Conservation (phyloP, 2,329 filamentous ascomycete species). For the Curvularia lunata region DNA sequence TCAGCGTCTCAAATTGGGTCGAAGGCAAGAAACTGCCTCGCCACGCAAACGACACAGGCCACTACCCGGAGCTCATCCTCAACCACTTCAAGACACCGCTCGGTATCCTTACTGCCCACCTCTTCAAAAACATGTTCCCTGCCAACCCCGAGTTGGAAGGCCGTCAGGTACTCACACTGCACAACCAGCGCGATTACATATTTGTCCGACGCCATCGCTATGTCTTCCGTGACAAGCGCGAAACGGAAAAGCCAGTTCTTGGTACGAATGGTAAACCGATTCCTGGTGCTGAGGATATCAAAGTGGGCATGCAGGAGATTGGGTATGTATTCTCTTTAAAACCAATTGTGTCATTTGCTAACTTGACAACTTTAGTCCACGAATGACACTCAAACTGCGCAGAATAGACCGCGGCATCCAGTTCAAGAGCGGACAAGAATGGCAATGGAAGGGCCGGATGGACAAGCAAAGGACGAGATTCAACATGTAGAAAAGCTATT, state of each 20-base stretch:
- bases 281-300: conserved; percentile 82
- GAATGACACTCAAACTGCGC: conserved; percentile 84
- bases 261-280: conserved; percentile 82
- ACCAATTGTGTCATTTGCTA: conserved; percentile 2
- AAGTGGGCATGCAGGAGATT: conserved; percentile 87
- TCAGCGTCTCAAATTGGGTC: conserved; percentile 87
- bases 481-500: conserved; percentile 67
- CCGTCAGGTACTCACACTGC: conserved; percentile 86
- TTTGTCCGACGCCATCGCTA: conserved; percentile 92
- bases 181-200: conserved; percentile 96
- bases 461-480: conserved; percentile 95
- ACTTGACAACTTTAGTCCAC: conserved; percentile 31
- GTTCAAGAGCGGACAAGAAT: conserved; percentile 78
- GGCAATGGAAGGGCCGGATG: conserved; percentile 96
- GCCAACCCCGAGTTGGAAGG: conserved; percentile 82
- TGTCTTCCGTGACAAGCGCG: conserved; percentile 85
- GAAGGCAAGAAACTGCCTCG: conserved; percentile 87
- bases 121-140: conserved; percentile 83
- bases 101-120: conserved; percentile 80
- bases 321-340: conserved; percentile 62
- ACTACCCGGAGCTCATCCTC: conserved; percentile 86
- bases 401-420: conserved; percentile 90
- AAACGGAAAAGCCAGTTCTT: conserved; percentile 84
- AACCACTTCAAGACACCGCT: conserved; percentile 96
- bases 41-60: conserved; percentile 84